Conservation (phyloP, 2,329 filamentous ascomycete genomes). For the Celoporthe dispersa region DNA sequence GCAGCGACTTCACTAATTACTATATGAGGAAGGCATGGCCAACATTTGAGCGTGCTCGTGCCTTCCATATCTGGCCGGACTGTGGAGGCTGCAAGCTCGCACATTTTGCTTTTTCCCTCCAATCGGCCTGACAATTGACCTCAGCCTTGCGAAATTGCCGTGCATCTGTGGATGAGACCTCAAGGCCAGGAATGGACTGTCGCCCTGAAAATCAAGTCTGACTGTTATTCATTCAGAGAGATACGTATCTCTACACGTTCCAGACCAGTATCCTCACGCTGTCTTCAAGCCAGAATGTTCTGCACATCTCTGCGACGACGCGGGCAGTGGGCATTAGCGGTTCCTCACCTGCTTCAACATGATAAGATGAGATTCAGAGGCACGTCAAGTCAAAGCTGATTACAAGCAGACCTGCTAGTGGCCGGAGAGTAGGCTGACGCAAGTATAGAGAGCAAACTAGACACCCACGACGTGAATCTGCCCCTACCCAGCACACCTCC, state of each 20-base stretch:
- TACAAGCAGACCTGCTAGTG: not conserved
- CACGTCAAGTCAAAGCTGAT: conserved; percentile 1
- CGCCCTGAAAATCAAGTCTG: not conserved
- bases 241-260: not conserved
- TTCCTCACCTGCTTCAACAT: conserved; percentile 36
- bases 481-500: conserved; percentile 33
- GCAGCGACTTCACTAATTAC: not conserved
- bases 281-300: conserved; percentile 37
- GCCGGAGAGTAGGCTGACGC: conserved; percentile 15
- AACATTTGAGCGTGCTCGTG: not conserved
- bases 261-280: not conserved
- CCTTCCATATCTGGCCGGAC: conserved; percentile 8
- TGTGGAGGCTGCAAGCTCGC: not conserved
- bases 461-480: conserved; percentile 52
- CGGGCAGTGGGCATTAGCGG: conserved; percentile 41
- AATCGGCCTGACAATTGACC: not conserved
- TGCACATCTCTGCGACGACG: conserved; percentile 45
- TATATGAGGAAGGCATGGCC: conserved; percentile 10
- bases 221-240: not conserved
- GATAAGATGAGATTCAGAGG: conserved; percentile 34
- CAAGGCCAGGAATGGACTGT: not conserved
- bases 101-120: not conserved
- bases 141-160: not conserved
- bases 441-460: conserved; percentile 45
- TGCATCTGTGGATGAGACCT: not conserved